These are phyloP conservation scores for Ormosia emarginata DNA, from an alignment of 306 rosid genomes.

Conservation along the genomic window DNA sequence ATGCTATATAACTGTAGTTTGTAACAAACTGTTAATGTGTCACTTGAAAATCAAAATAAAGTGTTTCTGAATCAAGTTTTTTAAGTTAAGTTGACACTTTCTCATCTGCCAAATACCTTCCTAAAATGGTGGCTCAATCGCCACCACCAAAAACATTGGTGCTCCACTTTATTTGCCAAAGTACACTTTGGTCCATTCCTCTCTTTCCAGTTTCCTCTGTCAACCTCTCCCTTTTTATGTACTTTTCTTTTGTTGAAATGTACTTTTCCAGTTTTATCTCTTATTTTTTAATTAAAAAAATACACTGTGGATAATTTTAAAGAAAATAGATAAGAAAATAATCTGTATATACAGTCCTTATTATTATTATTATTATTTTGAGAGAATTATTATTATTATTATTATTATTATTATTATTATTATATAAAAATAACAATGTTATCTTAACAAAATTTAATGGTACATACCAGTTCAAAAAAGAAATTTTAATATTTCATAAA, in stretches of 20 bases:
- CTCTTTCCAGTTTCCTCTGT: background rate
- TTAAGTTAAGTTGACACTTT: background rate
- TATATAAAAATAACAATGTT: no score
- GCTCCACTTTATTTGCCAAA: conserved; percentile 33
- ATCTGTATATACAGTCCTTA: no score
- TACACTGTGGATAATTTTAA: background rate
- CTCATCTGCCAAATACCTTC: conserved; percentile 1
- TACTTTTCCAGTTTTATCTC: background rate
- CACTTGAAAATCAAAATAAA: background rate
- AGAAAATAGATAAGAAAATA: background rate
- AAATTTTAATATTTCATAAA: background rate
- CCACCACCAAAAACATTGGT: conserved; percentile 28
- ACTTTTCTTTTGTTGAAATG: background rate
- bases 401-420: no score
- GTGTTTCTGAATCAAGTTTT: background rate
- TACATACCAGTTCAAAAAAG: background rate
- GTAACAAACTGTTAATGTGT: background rate
- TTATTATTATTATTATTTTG: no score
- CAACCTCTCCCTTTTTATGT: background rate
- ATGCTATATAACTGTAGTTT: background rate
- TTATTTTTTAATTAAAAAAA: background rate
- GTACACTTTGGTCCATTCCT: conserved; percentile 18
- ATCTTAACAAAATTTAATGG: background rate
- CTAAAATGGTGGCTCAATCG: background rate
- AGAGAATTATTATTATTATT: no score